Base-by-base conservation (phyloP, 768 basidiomycete species). In the Termitomyces eurrhizus region DNA sequence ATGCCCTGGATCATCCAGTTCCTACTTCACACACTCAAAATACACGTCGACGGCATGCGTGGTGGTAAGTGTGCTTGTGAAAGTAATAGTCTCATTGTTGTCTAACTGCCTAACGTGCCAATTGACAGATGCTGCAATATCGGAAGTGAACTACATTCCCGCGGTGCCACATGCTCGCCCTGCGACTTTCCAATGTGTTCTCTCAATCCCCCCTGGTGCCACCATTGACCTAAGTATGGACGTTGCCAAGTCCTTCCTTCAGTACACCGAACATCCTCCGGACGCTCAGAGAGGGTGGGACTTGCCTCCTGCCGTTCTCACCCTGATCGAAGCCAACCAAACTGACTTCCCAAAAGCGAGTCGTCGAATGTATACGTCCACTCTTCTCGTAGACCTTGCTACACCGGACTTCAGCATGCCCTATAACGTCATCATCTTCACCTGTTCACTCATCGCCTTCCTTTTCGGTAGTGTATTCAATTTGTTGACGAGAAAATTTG, bases 381-480 rank as follows among this genome's bases (percentile, higher is more conserved):
- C 88, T 9, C 80, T 96, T 29, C 84, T 98, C 41, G 85, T 95
- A 49, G 93, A 95, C 72, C 83, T 97, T n/a, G 90, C 96, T n/a
- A 94, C 93, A 39, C 97, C 96, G 0, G 97, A 98, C 72, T 98
- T 98, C 72, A 95, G 92, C 73, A 98, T 98, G 97, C 97, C 97
- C 1, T 98, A 98, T 77, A 99, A 98, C 75, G 96, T 98, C 51
- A 98, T 98, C 74, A 98, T 98, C 68, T 90, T 98, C 79, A 94
- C 85, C 60, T 93, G 90, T 69, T 94, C 93, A 11, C 77, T 98
- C 45, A 83, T 97, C 56, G 94, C 95, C 50, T 85, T 97, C 64
- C 86, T 95, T 57, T 98, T 99, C 73, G 97, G 96, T 59, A 92
- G 86, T 67, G 74, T 96, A 50, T 94, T 98, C 75, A 98, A 98